Base-by-base conservation (phyloP, 495 filamentous ascomycete genomes). In the Tuber magnatum region DNA sequence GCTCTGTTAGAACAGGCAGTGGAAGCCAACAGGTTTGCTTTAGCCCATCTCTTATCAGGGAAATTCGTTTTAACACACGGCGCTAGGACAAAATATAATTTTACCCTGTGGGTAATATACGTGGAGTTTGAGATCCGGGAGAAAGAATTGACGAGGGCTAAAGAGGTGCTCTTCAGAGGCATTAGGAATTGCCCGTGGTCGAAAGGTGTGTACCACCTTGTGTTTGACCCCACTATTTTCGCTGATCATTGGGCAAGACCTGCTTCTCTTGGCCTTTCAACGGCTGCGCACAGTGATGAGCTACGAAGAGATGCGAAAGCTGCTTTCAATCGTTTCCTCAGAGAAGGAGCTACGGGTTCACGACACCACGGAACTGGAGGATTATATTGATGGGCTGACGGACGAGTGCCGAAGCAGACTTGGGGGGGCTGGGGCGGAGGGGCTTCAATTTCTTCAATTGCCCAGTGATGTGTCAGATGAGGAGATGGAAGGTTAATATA, bases 1-100 rank as follows among this genome's bases (percentile, higher is more conserved):
- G 86, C 88, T 4, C 88, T 91, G 2, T 94, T 95, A 75, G 93
- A 95, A 83, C 87, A 86, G 43, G 92, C 92, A 1, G 83, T 94
- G 8, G 81, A 78, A 20, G 81, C 84, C 65, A 80, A 84, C n/a
- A 80, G 76, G 77, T 79, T 71, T 74, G 65, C 61, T 68, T 20
- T 68, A 35, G 16, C 5, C 14, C 35, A 61, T 38, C 16, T 38
- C 71, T 74, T 46, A n/a, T 42, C 24, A 48, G 41, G 41, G 0
- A 14, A 1, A 28, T 35, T 35, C 69, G 32, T 38, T 12, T 32
- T 77, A 77, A 77, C 41, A 39, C 43, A 0, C 38, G 32, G 46
- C 32, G 24, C 5, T 73, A 80, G 80, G 38, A 77, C 80, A 24
- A 82, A 78, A 71, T 83, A 83, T 39, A 86, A 83, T 73, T 83